Evolutionary conservation across 371 early-diverging fungal species (phyloP), one percentile per base, ranked within the genome.

Genomic region (Apophysomyces sp.): DNA sequence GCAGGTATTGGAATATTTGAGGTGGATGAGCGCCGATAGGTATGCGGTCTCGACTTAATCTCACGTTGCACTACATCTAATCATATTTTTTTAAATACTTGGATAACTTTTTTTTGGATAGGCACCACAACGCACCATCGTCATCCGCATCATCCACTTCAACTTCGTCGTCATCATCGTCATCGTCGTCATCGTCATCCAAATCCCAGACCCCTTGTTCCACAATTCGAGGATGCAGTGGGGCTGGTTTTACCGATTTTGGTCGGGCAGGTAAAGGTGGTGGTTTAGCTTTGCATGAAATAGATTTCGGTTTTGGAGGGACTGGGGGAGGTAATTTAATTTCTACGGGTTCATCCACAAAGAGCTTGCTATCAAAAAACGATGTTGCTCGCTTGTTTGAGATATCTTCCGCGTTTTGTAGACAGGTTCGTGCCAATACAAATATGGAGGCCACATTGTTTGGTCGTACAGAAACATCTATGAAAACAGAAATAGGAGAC

Each of bases 201-300:
- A 44, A 55, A 28, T 61, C 55, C 32, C 32, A 49, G 27, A 34
- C 32, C 36, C 52, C 51, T 36, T 60, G 31, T 49, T 27, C 31
- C 34, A 51, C 30, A 52, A 26, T 44, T 26, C n/a, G 24, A 15
- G 51, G 52, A 24, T 13, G 29, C 7, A 36, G 28, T 12, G 27
- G 49, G 6, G 49, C 51, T 51, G 56, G 15, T 62, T 12, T 18
- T 28, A 37, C 52, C 41, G 53, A 7, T 55, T 30, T 37, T 12
- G 73, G 78, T 51, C 67, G 65, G 12, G 64, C 57, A 9, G 78
- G 78, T 55, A 73, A 51, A 12, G 71, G 78, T n/a, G 78, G 75
- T 18, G 73, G 71, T 39, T 51, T 29, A 57, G 36, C 30, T 58
- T 58, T 63, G 12, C 52, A 31, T 24, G 4, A 27, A 27, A 37